Evolutionary conservation across 306 rosid genomes (phyloP).

Genomic region (Echinosophora koreensis): DNA sequence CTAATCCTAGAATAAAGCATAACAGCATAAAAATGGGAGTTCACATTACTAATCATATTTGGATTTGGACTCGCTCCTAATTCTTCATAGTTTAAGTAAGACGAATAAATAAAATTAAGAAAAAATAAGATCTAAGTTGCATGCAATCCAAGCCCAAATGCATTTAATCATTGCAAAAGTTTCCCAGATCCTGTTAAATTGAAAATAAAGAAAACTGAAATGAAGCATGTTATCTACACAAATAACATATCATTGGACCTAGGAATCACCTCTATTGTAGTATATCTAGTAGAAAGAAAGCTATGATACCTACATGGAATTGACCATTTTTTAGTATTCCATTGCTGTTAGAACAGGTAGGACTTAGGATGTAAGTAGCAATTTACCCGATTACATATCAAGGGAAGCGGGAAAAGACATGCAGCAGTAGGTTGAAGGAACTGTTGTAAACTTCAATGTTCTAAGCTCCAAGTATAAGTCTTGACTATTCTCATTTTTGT

Average conservation of each 20-base stretch:
- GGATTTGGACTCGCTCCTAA: not conserved
- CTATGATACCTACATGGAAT: not conserved
- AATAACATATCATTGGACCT: not conserved
- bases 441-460: not conserved
- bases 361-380: not conserved
- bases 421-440: not conserved
- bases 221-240: not conserved
- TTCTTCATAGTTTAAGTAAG: not conserved
- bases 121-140: too few relatives aligned
- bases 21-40: not conserved
- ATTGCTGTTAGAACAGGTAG: not conserved
- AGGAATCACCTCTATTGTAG: not conserved
- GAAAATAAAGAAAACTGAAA: not conserved
- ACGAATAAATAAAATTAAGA: not conserved
- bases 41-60: not conserved
- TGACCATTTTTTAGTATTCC: not conserved
- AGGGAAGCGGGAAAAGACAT: not conserved
- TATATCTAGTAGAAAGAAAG: not conserved
- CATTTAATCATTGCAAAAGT: not conserved
- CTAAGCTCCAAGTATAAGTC: not conserved
- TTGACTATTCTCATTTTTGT: constrained; percentile 27
- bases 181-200: not conserved
- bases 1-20: not conserved
- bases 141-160: too few relatives aligned
- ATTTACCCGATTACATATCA: not conserved